Base-by-base conservation (phyloP, 2,329 filamentous ascomycete species). In the Phyllachora maydis region DNA sequence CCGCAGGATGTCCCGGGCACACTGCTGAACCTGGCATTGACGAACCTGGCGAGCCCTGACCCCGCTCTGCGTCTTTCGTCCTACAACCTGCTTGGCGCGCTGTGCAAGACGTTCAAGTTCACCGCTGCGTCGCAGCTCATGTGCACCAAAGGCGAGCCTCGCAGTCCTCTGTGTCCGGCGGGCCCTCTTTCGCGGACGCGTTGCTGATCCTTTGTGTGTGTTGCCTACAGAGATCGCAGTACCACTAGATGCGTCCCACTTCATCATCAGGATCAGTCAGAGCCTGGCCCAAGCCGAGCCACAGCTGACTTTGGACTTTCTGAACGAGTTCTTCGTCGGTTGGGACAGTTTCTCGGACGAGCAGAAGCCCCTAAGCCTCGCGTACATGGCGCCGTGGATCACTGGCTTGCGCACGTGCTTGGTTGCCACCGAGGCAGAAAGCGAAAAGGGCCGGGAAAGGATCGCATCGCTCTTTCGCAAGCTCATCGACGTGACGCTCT, bases 251-350 rank as follows among this genome's bases (percentile, higher is more conserved):
- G 60, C 69, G 3, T 64, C 65, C 4, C 53, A 56, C 13, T 73
- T 75, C 37, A 66, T 76, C 19, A 49, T 75, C 34, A 58, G 60
- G 22, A 68, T 75, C 22, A 75, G 70, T 46, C 60, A 59, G 35
- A 59, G 65, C 30, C 48, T 76, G 10, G 68, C 70, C 6, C 44
- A 50, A 15, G 58, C 66, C 11, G 69, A 76, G 35, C 65, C 70
- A 12, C 68, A 73, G 33, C 52, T 76, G 6, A 75, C 70, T 1
- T 60, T 58, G 6, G 70, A 76, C 35, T 76, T 76, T 35, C 37
- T 76, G 18, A 73, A 69, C n/a, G 70, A 75, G 35, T 76, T 76
- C 37, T 75, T 76, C 28, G 65, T 73, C 13, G 66, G 69, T 11
- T 76, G 70, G 70, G 67, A 72, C 32, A 72, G 67, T 35, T 69